phyloP scores from a whole-genome alignment of 2,329 filamentous ascomycete genomes.

The Chaetomium globosum region DNA sequence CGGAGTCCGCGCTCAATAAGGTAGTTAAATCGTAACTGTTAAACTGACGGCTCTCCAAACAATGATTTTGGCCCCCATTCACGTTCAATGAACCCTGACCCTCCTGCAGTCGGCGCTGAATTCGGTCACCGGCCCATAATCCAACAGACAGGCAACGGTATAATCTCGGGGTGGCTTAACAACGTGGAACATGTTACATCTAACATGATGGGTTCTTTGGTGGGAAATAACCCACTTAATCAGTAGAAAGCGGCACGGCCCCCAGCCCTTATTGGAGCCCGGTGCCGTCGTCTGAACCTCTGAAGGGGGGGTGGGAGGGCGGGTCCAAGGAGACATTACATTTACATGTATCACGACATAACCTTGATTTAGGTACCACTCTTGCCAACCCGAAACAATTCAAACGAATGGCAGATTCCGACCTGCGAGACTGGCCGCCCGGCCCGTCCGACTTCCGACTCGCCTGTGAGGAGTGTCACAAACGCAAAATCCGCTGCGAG shows the following conservation, averaged over 20 bases:
- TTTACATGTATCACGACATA: too few species aligned
- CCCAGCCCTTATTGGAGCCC: background rate
- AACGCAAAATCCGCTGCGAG: constrained; percentile 13
- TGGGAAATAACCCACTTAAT: background rate
- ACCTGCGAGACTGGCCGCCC: background rate
- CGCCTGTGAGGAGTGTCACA: constrained; percentile 8
- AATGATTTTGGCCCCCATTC: too few species aligned
- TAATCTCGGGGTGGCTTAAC: background rate
- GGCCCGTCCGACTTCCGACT: background rate
- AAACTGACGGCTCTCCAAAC: too few species aligned
- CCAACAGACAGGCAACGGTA: background rate
- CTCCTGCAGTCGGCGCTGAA: background rate
- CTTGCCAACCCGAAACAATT: background rate
- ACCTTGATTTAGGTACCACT: too few species aligned
- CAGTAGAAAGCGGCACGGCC: constrained; percentile 1
- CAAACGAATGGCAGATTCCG: background rate
- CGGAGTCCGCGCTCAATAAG: too few species aligned
- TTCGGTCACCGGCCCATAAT: too few species aligned
- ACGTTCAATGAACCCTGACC: too few species aligned
- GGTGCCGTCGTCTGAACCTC: background rate
- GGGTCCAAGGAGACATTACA: too few species aligned
- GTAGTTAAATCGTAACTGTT: too few species aligned
- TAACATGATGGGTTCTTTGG: background rate
- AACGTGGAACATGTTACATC: background rate
- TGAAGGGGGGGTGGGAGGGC: too few species aligned